Base-by-base conservation (phyloP, 2,329 filamentous ascomycete species). In the Phoma sp. region DNA sequence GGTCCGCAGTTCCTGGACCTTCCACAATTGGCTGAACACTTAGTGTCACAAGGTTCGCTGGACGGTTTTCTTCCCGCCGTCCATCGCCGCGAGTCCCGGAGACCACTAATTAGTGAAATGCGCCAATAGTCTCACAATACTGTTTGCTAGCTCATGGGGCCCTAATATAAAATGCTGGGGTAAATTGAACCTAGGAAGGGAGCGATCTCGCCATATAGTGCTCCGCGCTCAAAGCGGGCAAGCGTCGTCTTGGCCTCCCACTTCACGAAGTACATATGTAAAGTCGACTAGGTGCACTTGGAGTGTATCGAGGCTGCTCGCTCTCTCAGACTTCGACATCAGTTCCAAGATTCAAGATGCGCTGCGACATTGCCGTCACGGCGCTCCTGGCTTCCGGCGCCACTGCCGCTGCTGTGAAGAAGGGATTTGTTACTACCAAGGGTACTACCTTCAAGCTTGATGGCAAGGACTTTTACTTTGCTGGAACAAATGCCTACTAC, bases 401-500 rank as follows among this genome's bases (percentile, higher is more conserved):
- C 37, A 59, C 62, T 10, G 65, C 63, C 27, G 64, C 63, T 6
- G 61, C 56, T 15, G 40, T 61, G 24, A 51, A 45, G 36, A 61
- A 58, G 41, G 79, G 80, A 0, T 84, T 84, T 48, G 80, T 84
- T 17, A 81, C 79, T 3, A 77, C 80, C 0, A 74, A 81, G 2
- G 82, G 80, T 6, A 75, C 72, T 2, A 80, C 80, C 53, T 85
- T 85, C 69, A 73, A 80, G 65, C 76, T 85, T 4, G 78, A 84
- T 41, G 83, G 83, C 51, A 75, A 82, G 55, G 77, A 81, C 57
- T 85, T 84, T 63, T 80, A 83, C 69, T 85, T 84, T 62, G 83
- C 83, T 1, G 83, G 83, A 1, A 82, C 77, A 58, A 85, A 85
- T 66, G 83, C 82, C 9, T 84, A 85, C 58, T 84, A 83, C 59